Evolutionary conservation across 179 eudicot species (phyloP).

Genomic region (Beta lomatogona): DNA sequence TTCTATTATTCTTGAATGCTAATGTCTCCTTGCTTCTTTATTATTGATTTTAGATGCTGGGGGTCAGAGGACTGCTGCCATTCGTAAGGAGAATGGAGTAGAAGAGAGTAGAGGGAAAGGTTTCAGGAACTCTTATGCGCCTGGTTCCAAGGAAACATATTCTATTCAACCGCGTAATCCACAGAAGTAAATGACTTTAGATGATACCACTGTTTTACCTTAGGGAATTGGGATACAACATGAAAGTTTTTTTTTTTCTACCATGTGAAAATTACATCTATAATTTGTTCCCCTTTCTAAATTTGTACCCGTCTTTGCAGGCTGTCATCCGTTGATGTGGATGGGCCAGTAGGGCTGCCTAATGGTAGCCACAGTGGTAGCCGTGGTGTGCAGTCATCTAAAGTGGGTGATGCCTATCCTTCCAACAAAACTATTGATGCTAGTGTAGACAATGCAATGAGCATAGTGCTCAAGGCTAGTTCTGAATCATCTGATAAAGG

Average conservation of each 20-base stretch:
- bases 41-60: slow-evolving; percentile 40
- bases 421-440: slow-evolving; percentile 19
- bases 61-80: slow-evolving; percentile 36
- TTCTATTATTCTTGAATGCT: not conserved
- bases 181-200: slow-evolving; percentile 35
- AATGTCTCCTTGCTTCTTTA: slow-evolving; percentile 7
- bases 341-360: slow-evolving; percentile 29
- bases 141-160: slow-evolving; percentile 28
- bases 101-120: slow-evolving; percentile 36
- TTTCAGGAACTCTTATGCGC: slow-evolving; percentile 23
- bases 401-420: slow-evolving; percentile 9
- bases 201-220: not conserved
- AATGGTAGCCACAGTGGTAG: slow-evolving; percentile 32
- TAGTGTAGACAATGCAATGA: slow-evolving; percentile 12
- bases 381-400: slow-evolving; percentile 22
- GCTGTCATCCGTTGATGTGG: slow-evolving; percentile 15
- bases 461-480: slow-evolving; percentile 24
- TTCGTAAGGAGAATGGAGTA: slow-evolving; percentile 47
- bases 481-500: slow-evolving; percentile 34
- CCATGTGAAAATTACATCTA: not conserved
- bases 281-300: not conserved
- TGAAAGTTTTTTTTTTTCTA: not conserved
- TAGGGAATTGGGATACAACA: not conserved
- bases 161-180: slow-evolving; percentile 15
- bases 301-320: slow-evolving; percentile 28